phyloP scores from a whole-genome alignment of 345 rosid genomes.

The Salix arbutifolia region DNA sequence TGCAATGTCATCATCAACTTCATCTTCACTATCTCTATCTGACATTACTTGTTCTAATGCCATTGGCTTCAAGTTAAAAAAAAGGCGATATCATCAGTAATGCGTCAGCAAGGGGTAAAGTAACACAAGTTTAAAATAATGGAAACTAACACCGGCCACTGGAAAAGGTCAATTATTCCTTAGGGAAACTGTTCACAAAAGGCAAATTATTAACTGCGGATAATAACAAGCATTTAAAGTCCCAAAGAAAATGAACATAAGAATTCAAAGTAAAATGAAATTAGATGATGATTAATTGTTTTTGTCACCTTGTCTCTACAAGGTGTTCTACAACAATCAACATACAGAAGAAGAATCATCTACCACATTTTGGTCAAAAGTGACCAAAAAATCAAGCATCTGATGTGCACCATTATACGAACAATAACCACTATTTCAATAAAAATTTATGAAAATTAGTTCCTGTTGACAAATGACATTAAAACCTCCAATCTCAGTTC shows the following conservation, averaged over 20 bases:
- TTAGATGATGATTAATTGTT: no score
- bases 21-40: slow-evolving; percentile 95
- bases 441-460: background rate
- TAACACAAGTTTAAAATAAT: background rate
- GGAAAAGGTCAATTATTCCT: slow-evolving; percentile 2
- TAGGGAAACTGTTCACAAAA: background rate
- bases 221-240: background rate
- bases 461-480: background rate
- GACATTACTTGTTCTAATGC: slow-evolving; percentile 81
- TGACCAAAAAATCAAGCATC: no score
- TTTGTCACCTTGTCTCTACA: no score
- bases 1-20: slow-evolving; percentile 96
- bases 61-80: slow-evolving; percentile 63
- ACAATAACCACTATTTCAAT: background rate
- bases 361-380: background rate
- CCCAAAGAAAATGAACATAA: background rate
- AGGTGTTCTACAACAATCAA: background rate
- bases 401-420: no score
- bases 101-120: background rate
- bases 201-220: background rate
- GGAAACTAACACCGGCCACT: background rate
- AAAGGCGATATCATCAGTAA: background rate
- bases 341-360: background rate
- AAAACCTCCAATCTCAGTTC: background rate
- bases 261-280: background rate